Evolutionary conservation across 2,329 filamentous ascomycete species (phyloP).

Genomic region (Blastomyces gilchristii): DNA sequence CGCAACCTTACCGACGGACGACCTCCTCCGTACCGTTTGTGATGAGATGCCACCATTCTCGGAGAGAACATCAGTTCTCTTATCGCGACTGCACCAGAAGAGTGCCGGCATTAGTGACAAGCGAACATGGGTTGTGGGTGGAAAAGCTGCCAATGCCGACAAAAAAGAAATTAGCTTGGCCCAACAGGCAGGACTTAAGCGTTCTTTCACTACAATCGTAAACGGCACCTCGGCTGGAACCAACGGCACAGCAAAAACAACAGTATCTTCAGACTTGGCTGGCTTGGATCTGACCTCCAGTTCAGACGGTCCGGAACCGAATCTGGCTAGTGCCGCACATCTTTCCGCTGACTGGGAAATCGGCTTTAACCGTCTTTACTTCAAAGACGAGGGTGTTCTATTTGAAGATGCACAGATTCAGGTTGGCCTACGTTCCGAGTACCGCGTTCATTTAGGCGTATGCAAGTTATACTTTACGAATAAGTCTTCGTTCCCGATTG

Average conservation of each 20-base stretch:
- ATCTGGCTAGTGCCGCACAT: slow-evolving; percentile 84
- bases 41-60: slow-evolving; percentile 99
- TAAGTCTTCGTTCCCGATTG: slow-evolving; percentile 74
- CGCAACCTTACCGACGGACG: slow-evolving; percentile 76
- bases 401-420: slow-evolving; percentile 95
- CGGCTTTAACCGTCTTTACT: slow-evolving; percentile 73
- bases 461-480: slow-evolving; percentile 94
- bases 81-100: slow-evolving; percentile 90
- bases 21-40: slow-evolving; percentile 83
- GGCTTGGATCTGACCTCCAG: slow-evolving; percentile 60
- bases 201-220: slow-evolving; percentile 60
- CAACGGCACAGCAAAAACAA: slow-evolving; percentile 26
- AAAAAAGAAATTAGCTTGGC: slow-evolving; percentile 67
- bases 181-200: slow-evolving; percentile 72
- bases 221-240: slow-evolving; percentile 29
- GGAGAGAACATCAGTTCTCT: slow-evolving; percentile 78
- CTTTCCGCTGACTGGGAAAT: slow-evolving; percentile 89
- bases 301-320: slow-evolving; percentile 54
- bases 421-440: slow-evolving; percentile 84
- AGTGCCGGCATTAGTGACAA: slow-evolving; percentile 88
- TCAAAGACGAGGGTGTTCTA: slow-evolving; percentile 72
- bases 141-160: slow-evolving; percentile 84
- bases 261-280: slow-evolving; percentile 55
- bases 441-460: slow-evolving; percentile 88
- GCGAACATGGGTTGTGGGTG: slow-evolving; percentile 94